Base-by-base conservation (phyloP, 257 asterid species). In the Plantago ovata region DNA sequence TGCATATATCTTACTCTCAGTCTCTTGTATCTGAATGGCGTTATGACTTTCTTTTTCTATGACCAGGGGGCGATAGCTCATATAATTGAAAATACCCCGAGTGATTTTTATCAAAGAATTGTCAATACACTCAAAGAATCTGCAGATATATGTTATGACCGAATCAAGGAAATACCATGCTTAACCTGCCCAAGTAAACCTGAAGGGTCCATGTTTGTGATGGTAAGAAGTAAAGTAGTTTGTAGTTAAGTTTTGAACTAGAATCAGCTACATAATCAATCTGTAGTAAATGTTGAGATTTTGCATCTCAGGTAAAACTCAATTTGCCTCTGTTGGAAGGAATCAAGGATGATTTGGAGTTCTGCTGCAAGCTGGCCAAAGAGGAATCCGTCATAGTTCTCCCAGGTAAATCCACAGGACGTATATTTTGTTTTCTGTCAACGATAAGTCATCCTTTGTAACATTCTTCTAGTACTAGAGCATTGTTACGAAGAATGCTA, bases 131-230 rank as follows among this genome's bases (percentile, higher is more conserved):
- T 91, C 3, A 61, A 62, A 72, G 83, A 81, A 73, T 63, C 71
- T 48, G 91, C 94, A 32, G 78, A 75, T 7, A 56, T 65, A 19
- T 73, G 82, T 68, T 85, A 73, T 52, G 69, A 74, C 9, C 72
- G 59, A 68, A 50, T 64, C 33, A 61, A 79, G 63, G 89, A 87
- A 67, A 87, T 87, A 61, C 86, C 83, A 21, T 73, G 82, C 81
- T 40, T 87, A 62, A 75, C 81, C 51, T 87, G 95, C 64, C 96
- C 89, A 6, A 70, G 77, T 84, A 91, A 83, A 75, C 98, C 98
- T 1, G 74, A 87, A 74, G 98, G 96, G 64, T 84, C 92, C 45
- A 79, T 91, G 98, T 84, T 79, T 62, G 81, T 67, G 33, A 83
- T 91, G 96, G 96, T 87, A 78, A 76, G 64, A 36, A 13, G 38